phyloP scores from a whole-genome alignment of 2,329 filamentous ascomycete genomes.

The Arthrobotrys sinensis region DNA sequence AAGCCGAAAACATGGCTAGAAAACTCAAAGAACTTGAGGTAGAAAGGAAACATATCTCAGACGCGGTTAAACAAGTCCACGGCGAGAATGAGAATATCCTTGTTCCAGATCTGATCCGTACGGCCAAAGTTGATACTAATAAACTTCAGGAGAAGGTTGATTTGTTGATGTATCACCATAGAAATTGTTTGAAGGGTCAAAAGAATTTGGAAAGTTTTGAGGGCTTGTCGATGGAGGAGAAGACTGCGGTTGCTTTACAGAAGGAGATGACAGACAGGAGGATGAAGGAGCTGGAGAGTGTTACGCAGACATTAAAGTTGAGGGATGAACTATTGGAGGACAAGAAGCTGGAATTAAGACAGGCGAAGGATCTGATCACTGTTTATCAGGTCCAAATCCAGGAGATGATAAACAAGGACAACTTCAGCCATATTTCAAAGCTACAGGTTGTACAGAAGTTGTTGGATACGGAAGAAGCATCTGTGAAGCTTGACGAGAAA shows the following conservation, averaged over 20 bases:
- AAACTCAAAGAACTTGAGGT: background rate
- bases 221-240: background rate
- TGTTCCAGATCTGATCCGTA: background rate
- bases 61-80: background rate
- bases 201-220: background rate
- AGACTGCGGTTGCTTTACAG: background rate
- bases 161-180: constrained; percentile 20
- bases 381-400: constrained; percentile 22
- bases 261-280: background rate
- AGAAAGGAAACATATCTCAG: background rate
- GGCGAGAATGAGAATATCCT: background rate
- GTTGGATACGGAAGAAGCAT: background rate
- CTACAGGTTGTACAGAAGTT: background rate
- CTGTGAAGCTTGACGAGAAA: background rate
- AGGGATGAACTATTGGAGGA: background rate
- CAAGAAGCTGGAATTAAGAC: constrained; percentile 2
- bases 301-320: background rate
- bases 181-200: background rate
- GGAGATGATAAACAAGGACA: constrained; percentile 29
- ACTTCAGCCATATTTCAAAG: background rate
- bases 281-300: background rate
- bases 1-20: background rate
- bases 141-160: background rate
- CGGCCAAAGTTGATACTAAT: background rate
- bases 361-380: constrained; percentile 18